Conservation (phyloP, 2,329 filamentous ascomycete species). For the Phialophora macrospora region DNA sequence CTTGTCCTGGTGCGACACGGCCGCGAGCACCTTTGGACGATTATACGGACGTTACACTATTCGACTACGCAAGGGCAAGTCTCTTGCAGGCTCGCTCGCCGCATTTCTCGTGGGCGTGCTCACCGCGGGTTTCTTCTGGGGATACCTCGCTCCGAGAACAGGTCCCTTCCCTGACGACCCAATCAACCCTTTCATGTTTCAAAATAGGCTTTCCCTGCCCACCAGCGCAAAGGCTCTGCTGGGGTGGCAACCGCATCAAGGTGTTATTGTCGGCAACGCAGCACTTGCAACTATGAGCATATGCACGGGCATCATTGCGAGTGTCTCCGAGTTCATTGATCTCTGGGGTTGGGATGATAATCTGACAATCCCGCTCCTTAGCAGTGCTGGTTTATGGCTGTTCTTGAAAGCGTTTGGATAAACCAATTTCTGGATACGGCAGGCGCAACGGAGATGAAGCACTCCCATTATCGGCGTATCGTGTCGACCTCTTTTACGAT, state of each 20-base stretch:
- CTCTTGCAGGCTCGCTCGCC: constrained; percentile 83
- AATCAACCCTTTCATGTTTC: constrained; percentile 71
- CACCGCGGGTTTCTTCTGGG: constrained; percentile 87
- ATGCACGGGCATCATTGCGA: constrained; percentile 86
- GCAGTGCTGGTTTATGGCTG: constrained; percentile 84
- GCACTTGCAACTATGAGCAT: constrained; percentile 82
- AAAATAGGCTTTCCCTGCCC: constrained; percentile 74
- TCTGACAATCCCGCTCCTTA: constrained; percentile 91
- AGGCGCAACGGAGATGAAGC: constrained; percentile 10
- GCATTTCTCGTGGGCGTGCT: constrained; percentile 82
- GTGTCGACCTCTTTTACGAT: not conserved
- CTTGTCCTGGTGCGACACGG: constrained; percentile 97
- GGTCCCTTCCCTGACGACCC: constrained; percentile 73
- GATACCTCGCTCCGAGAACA: constrained; percentile 73
- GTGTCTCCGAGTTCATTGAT: constrained; percentile 87
- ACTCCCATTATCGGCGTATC: not conserved
- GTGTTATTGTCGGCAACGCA: constrained; percentile 69
- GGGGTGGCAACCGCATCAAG: constrained; percentile 63
- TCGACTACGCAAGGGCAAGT: constrained; percentile 83
- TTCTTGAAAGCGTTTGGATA: constrained; percentile 83
- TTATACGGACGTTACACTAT: constrained; percentile 89
- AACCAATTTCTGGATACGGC: not conserved
- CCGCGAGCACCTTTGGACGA: constrained; percentile 90
- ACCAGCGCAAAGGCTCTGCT: constrained; percentile 61
- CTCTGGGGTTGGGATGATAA: constrained; percentile 97